These are phyloP conservation scores for Leishmania braziliensis DNA, from an alignment of 208 protist species.

Conservation along the genomic window DNA sequence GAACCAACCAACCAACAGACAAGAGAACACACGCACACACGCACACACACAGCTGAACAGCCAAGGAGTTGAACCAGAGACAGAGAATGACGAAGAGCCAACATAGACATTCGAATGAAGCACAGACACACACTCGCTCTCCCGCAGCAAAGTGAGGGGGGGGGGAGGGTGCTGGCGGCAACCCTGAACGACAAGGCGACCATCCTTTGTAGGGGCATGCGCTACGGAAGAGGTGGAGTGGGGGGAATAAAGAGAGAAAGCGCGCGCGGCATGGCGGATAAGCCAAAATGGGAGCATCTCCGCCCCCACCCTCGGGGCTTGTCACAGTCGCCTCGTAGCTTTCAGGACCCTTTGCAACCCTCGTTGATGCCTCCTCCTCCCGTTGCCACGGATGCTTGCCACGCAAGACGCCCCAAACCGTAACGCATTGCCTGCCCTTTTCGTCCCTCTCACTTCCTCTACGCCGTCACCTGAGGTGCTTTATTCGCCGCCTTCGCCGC, in stretches of 20 bases:
- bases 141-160: neutral
- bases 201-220: neutral
- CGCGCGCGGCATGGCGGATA: neutral
- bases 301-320: neutral
- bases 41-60: neutral
- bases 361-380: neutral
- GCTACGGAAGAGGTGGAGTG: neutral
- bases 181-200: neutral
- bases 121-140: neutral
- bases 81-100: neutral
- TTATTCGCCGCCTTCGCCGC: constrained; percentile 36
- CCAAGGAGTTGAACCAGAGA: too few species aligned
- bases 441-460: neutral
- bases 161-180: neutral
- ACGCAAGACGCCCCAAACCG: neutral
- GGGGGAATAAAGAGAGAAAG: neutral
- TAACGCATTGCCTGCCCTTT: neutral
- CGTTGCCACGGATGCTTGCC: neutral
- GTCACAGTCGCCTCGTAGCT: neutral
- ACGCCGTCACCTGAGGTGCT: constrained; percentile 32
- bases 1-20: neutral
- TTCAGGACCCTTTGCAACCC: neutral
- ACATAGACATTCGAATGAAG: neutral
- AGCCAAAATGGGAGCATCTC: neutral
- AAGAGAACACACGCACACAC: neutral